phyloP scores from a whole-genome alignment of 768 basidiomycete genomes.

The Pulveroboletus ravenelii region DNA sequence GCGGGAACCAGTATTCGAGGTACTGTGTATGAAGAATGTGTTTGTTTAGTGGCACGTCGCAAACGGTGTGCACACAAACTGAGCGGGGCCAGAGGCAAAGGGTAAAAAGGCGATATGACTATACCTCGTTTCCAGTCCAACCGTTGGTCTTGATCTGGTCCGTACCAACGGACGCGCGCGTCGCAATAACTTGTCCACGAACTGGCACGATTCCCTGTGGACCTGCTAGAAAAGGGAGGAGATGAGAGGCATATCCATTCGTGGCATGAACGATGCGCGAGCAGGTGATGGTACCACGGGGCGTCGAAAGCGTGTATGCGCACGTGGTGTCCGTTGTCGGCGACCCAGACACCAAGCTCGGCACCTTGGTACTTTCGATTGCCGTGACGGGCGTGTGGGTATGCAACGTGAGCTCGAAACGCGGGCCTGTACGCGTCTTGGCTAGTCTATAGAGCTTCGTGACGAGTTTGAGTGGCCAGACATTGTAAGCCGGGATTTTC shows the following conservation, averaged over 20 bases:
- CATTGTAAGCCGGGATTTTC: constrained; percentile 51
- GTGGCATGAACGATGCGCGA: constrained; percentile 78
- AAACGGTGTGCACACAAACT: no score
- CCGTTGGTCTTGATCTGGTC: constrained; percentile 39
- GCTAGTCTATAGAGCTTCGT: constrained; percentile 54
- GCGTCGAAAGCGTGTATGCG: constrained; percentile 37
- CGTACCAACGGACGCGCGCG: constrained; percentile 37
- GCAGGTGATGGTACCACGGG: constrained; percentile 60
- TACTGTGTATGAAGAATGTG: constrained; percentile 26
- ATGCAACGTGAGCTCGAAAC: constrained; percentile 51
- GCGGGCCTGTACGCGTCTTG: constrained; percentile 18
- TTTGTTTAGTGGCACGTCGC: not conserved
- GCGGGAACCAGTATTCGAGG: constrained; percentile 81
- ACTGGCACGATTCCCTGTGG: constrained; percentile 57
- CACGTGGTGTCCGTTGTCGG: not conserved
- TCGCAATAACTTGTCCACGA: constrained; percentile 61
- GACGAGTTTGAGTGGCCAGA: constrained; percentile 83
- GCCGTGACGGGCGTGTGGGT: constrained; percentile 68
- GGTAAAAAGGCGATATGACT: no score
- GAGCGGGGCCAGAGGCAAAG: not conserved
- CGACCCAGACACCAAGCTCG: not conserved
- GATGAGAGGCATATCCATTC: constrained; percentile 75
- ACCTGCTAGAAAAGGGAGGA: constrained; percentile 66
- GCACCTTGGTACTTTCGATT: constrained; percentile 23
- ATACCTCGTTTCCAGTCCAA: constrained; percentile 43